A percentile compares a stretch with the other conserved stretches of the same genome.
Evolutionary conservation across 1,139 yeast species (phyloP).

Genomic region (Diutina catenulata): DNA sequence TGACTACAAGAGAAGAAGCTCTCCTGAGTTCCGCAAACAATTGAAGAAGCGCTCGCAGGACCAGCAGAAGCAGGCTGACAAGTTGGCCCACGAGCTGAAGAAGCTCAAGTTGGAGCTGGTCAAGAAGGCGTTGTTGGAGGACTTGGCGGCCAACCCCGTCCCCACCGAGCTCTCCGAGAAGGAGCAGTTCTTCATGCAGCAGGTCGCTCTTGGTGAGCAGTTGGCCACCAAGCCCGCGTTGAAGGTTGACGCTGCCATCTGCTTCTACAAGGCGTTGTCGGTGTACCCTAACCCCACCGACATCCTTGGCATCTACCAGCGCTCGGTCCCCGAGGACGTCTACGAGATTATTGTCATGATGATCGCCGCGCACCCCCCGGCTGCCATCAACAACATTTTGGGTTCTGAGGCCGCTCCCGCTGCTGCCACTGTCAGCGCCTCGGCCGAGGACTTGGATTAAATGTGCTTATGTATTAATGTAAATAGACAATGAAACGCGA

Average conservation of each 20-base stretch:
- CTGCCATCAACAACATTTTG: conserved; percentile 53
- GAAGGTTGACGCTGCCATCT: conserved; percentile 71
- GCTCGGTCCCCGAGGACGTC: conserved; percentile 70
- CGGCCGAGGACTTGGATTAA: conserved; percentile 7
- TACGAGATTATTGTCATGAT: conserved; percentile 76
- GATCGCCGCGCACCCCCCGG: conserved; percentile 86
- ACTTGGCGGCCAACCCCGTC: conserved; percentile 59
- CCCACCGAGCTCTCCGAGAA: conserved; percentile 64
- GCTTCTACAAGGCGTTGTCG: conserved; percentile 89
- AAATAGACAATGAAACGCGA: conserved; percentile 1
- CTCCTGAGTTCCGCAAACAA: conserved; percentile 67
- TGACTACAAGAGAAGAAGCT: conserved; percentile 82
- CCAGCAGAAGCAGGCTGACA: conserved; percentile 46
- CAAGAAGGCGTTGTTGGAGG: conserved; percentile 48
- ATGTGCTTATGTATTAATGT: no score
- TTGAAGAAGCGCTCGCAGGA: conserved; percentile 53
- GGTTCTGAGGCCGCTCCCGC: conserved; percentile 10
- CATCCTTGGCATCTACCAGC: conserved; percentile 78
- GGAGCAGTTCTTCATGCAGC: conserved; percentile 68
- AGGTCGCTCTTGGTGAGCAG: conserved; percentile 78
- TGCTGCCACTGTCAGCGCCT: conserved; percentile 7
- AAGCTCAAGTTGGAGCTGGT: conserved; percentile 50
- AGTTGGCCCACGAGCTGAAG: conserved; percentile 46
- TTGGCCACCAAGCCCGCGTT: conserved; percentile 44
- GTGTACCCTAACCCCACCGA: conserved; percentile 94